A percentile compares a stretch with the other conserved stretches of the same genome.
Evolutionary conservation across 1,284 basidiomycete species (phyloP).

Genomic region (Cutaneotrichosporon arboriforme): DNA sequence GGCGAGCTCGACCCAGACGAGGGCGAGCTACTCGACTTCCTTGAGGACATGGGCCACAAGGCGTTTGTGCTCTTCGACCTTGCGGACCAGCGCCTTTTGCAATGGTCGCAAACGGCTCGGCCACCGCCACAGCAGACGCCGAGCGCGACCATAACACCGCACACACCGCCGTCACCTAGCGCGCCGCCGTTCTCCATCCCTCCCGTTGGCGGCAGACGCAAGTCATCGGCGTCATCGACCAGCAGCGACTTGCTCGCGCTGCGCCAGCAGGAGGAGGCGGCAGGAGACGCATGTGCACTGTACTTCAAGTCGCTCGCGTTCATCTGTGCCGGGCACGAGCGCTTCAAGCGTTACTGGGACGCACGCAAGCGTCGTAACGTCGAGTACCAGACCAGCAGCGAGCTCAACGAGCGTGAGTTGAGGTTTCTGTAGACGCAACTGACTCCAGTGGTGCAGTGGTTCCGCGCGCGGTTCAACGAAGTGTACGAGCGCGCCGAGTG

Average conservation of each 20-base stretch:
- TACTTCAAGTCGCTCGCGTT: slow-evolving; percentile 92
- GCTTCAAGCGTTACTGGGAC: slow-evolving; percentile 50
- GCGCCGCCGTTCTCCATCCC: slow-evolving; percentile 26
- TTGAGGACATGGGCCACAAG: slow-evolving; percentile 92
- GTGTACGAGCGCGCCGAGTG: slow-evolving; percentile 56
- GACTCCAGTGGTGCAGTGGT: slow-evolving; percentile 53
- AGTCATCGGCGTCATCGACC: slow-evolving; percentile 26
- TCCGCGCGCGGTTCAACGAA: slow-evolving; percentile 55
- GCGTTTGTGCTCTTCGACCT: slow-evolving; percentile 87
- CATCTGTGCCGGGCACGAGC: slow-evolving; percentile 80
- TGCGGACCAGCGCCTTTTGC: slow-evolving; percentile 86
- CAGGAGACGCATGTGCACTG: slow-evolving; percentile 75
- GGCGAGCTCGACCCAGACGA: slow-evolving; percentile 63
- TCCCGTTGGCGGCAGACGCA: slow-evolving; percentile 15
- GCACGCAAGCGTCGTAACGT: slow-evolving; percentile 28
- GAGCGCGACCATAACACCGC: slow-evolving; percentile 12
- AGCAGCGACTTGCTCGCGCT: slow-evolving; percentile 53
- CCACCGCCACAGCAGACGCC: background rate
- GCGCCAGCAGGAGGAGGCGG: slow-evolving; percentile 65
- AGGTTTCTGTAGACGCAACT: background rate
- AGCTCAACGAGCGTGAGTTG: slow-evolving; percentile 53
- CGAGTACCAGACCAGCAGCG: slow-evolving; percentile 45
- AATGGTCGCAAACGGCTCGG: slow-evolving; percentile 31
- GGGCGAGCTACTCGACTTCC: slow-evolving; percentile 63
- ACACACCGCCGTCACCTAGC: slow-evolving; percentile 1